Evolutionary conservation across 148 eudicot genomes (phyloP).

Genomic region (Drosera capensis): DNA sequence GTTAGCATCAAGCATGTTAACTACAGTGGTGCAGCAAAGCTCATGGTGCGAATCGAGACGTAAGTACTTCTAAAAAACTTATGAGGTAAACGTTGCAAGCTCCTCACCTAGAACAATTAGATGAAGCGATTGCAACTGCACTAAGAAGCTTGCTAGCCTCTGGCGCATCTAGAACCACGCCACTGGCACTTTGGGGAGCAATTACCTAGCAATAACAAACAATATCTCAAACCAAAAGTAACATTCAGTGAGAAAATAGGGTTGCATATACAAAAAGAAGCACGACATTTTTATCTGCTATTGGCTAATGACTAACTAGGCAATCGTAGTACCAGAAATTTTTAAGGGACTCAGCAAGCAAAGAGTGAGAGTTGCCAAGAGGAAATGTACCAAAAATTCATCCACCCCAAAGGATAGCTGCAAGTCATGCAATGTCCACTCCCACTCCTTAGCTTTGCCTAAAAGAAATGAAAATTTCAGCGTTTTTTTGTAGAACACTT

Average conservation of each 20-base stretch:
- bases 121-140: conserved; percentile 91
- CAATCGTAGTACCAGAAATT: not conserved
- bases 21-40: no score
- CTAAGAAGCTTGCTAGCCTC: conserved; percentile 98
- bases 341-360: not conserved
- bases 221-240: not conserved
- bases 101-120: conserved; percentile 72
- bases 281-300: not conserved
- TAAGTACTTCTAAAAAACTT: not conserved
- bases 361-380: conserved; percentile 1
- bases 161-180: conserved; percentile 85
- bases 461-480: conserved; percentile 4
- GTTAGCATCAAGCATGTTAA: no score
- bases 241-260: no score
- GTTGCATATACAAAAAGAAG: not conserved
- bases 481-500: not conserved
- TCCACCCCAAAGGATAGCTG: conserved; percentile 89
- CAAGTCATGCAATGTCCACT: conserved; percentile 47
- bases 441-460: conserved; percentile 59
- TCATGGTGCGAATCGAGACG: no score
- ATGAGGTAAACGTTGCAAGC: not conserved
- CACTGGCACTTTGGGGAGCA: conserved; percentile 90
- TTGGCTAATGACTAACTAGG: not conserved
- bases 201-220: conserved; percentile 38
- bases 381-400: conserved; percentile 55